Conservation (phyloP, 345 rosid species). For the Carallia brachiata region DNA sequence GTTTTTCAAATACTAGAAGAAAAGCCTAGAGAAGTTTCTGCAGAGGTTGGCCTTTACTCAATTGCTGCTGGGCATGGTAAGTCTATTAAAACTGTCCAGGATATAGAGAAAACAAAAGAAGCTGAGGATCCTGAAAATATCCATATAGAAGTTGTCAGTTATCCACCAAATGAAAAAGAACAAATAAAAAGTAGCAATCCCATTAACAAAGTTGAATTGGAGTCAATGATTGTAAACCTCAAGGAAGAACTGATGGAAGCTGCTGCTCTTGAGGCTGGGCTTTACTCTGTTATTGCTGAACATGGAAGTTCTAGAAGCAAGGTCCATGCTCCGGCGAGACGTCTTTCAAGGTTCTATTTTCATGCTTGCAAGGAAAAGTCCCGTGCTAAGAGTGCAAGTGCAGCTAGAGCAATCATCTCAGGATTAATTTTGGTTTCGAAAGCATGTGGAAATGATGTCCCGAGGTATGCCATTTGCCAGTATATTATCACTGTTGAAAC, state of each 20-base stretch:
- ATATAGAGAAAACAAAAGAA: slow-evolving; percentile 23
- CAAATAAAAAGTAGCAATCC: slow-evolving; percentile 26
- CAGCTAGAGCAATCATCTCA: slow-evolving; percentile 74
- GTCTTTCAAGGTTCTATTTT: slow-evolving; percentile 79
- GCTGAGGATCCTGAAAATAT: slow-evolving; percentile 22
- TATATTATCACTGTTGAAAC: slow-evolving; percentile 4
- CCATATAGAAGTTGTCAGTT: slow-evolving; percentile 7
- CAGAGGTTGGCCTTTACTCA: slow-evolving; percentile 70
- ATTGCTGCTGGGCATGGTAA: slow-evolving; percentile 69
- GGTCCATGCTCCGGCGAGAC: slow-evolving; percentile 88
- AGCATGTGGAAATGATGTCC: slow-evolving; percentile 94
- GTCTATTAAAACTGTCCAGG: slow-evolving; percentile 58
- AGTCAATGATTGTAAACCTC: slow-evolving; percentile 53
- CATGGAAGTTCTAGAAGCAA: slow-evolving; percentile 83
- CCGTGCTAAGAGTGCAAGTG: slow-evolving; percentile 51
- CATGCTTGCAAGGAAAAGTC: slow-evolving; percentile 62
- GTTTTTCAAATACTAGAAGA: slow-evolving; percentile 59
- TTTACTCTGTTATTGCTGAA: slow-evolving; percentile 86
- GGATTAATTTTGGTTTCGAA: slow-evolving; percentile 84
- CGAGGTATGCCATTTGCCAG: slow-evolving; percentile 49
- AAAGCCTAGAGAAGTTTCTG: slow-evolving; percentile 71
- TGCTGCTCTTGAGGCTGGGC: slow-evolving; percentile 79
- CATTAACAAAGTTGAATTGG: slow-evolving; percentile 39
- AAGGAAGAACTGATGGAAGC: slow-evolving; percentile 91
- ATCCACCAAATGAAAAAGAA: slow-evolving; percentile 14